phyloP scores from a whole-genome alignment of 208 protist genomes.

The Acanthamoeba sp. region DNA sequence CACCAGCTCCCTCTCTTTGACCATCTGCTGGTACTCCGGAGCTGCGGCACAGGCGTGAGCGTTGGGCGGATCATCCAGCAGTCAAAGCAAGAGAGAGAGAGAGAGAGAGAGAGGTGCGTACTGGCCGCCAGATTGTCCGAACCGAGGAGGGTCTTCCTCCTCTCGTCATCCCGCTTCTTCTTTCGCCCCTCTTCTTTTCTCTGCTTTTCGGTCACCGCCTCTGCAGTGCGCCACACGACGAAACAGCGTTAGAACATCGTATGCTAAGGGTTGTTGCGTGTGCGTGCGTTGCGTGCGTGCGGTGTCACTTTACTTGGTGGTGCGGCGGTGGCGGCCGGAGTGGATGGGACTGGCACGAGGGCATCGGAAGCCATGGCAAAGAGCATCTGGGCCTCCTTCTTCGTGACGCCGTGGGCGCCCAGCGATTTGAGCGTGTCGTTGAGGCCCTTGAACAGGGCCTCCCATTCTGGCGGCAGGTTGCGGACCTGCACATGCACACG shows the following conservation, averaged over 20 bases:
- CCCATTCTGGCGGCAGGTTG: conserved; percentile 29
- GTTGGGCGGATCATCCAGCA: background rate
- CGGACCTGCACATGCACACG: background rate
- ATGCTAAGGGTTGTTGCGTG: background rate
- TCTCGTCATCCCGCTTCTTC: background rate
- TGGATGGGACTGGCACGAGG: background rate
- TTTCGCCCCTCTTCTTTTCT: background rate
- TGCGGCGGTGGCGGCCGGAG: background rate
- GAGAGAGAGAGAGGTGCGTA: background rate
- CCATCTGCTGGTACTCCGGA: background rate
- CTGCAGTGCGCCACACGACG: background rate
- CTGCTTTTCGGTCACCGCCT: background rate
- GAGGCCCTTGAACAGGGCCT: conserved; percentile 39
- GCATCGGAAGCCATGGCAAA: conserved; percentile 36
- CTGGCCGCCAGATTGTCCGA: background rate
- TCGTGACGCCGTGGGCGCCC: conserved; percentile 22
- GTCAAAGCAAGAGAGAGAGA: background rate
- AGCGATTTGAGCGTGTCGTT: conserved; percentile 29
- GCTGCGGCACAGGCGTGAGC: background rate
- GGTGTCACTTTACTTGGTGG: too few relatives aligned
- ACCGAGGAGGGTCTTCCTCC: background rate
- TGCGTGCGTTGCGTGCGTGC: background rate
- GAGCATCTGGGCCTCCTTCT: conserved; percentile 52
- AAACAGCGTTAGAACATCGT: too few relatives aligned
- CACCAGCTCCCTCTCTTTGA: background rate